Conservation (phyloP, 2,329 filamentous ascomycete species). For the Aaosphaeria arxii region DNA sequence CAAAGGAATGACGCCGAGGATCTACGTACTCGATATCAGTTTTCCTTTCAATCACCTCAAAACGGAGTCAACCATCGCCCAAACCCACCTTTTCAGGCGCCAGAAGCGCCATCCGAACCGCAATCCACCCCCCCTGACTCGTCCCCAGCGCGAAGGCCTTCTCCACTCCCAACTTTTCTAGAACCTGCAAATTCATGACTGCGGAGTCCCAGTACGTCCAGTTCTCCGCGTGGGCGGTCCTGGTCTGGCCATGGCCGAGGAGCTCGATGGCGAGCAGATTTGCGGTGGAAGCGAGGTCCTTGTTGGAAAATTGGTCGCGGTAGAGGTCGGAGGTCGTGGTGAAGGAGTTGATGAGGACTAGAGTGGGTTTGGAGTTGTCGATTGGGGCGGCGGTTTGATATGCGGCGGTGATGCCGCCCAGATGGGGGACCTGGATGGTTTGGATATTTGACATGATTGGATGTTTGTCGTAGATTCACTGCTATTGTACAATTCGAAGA, state of each 20-base stretch:
- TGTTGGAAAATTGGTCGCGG: constrained; percentile 37
- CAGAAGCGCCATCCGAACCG: constrained; percentile 51
- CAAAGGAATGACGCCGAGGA: constrained; percentile 50
- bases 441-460: no score
- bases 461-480: no score
- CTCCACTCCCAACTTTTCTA: constrained; percentile 40
- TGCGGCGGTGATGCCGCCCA: no score
- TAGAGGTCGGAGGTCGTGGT: constrained; percentile 49
- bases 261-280: constrained; percentile 55
- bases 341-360: constrained; percentile 53
- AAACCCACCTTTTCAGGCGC: constrained; percentile 42
- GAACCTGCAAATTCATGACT: constrained; percentile 43
- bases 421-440: no score
- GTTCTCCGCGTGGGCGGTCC: constrained; percentile 38
- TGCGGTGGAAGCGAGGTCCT: constrained; percentile 34
- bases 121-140: constrained; percentile 55
- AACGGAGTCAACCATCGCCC: not conserved
- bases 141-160: constrained; percentile 50
- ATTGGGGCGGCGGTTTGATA: constrained; percentile 15
- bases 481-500: no score
- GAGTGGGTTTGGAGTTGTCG: constrained; percentile 46
- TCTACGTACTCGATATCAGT: constrained; percentile 29
- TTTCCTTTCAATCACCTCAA: not conserved
- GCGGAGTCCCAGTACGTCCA: constrained; percentile 58
- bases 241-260: constrained; percentile 52